These are phyloP conservation scores for Aspergillus sp. DNA, from an alignment of 2,329 filamentous ascomycete genomes.

Conservation along the genomic window DNA sequence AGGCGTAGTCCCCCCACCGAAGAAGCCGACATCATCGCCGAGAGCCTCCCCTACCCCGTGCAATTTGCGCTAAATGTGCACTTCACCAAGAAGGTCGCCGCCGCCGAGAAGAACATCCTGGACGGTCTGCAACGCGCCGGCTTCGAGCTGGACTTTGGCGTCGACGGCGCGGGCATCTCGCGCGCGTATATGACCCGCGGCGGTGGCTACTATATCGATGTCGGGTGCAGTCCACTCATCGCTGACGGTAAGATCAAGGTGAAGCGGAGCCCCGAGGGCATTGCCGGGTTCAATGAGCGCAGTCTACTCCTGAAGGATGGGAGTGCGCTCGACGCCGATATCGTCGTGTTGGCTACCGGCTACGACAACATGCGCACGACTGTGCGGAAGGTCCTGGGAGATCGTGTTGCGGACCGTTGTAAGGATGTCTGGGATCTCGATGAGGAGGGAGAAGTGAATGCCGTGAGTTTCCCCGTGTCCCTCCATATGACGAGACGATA, in stretches of 20 bases:
- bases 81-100: slow-evolving; percentile 40
- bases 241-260: slow-evolving; percentile 60
- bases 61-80: slow-evolving; percentile 45
- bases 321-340: slow-evolving; percentile 56
- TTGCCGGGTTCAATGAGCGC: slow-evolving; percentile 49
- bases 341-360: slow-evolving; percentile 62
- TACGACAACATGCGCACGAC: slow-evolving; percentile 68
- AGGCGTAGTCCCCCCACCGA: slow-evolving; percentile 44
- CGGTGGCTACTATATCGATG: slow-evolving; percentile 61
- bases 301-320: slow-evolving; percentile 55
- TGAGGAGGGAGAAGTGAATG: slow-evolving; percentile 53
- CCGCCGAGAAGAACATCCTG: slow-evolving; percentile 43
- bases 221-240: slow-evolving; percentile 54
- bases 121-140: slow-evolving; percentile 48
- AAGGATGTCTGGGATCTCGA: slow-evolving; percentile 62
- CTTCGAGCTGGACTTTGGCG: slow-evolving; percentile 41
- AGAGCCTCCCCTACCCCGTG: slow-evolving; percentile 48
- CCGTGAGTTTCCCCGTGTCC: slow-evolving; percentile 23
- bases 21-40: slow-evolving; percentile 49
- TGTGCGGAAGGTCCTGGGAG: slow-evolving; percentile 60
- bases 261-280: slow-evolving; percentile 54
- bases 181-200: slow-evolving; percentile 47
- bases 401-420: slow-evolving; percentile 57
- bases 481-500: not conserved
- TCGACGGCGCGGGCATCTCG: slow-evolving; percentile 41